Conservation (phyloP, 1,284 basidiomycete genomes). For the Fomitopsis schrenkii region DNA sequence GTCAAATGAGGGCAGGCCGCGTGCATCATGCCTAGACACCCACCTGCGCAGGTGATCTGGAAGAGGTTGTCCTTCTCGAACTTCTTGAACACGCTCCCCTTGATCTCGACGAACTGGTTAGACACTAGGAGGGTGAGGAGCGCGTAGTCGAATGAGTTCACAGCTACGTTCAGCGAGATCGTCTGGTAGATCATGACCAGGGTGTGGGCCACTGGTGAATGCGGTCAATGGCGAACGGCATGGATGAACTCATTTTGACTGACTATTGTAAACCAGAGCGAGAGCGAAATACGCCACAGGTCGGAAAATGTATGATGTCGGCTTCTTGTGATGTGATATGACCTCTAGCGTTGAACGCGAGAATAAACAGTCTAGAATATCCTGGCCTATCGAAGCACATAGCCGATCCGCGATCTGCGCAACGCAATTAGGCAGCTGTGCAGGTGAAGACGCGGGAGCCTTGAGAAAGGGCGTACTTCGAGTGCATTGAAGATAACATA, state of each 20-base stretch:
- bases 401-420: conserved; percentile 89
- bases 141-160: conserved; percentile 98
- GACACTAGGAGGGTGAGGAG: conserved; percentile 92
- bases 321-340: conserved; percentile 57
- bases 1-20: neutral
- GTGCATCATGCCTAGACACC: neutral
- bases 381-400: conserved; percentile 96
- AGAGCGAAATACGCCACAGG: conserved; percentile 86
- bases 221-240: neutral
- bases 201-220: conserved; percentile 70
- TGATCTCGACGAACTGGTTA: conserved; percentile 99
- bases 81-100: conserved; percentile 99
- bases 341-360: conserved; percentile 86
- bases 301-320: conserved; percentile 62
- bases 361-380: conserved; percentile 95
- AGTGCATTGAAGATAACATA: conserved; percentile 99
- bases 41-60: conserved; percentile 95
- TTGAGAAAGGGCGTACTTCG: conserved; percentile 54
- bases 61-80: conserved; percentile 99
- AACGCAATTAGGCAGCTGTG: neutral
- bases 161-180: conserved; percentile 93
- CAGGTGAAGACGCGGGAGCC: neutral
- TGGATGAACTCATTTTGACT: conserved; percentile 17
- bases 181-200: conserved; percentile 98
- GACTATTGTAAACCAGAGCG: conserved; percentile 82